Conservation (phyloP, 768 basidiomycete species). For the Nidula microcarpa region DNA sequence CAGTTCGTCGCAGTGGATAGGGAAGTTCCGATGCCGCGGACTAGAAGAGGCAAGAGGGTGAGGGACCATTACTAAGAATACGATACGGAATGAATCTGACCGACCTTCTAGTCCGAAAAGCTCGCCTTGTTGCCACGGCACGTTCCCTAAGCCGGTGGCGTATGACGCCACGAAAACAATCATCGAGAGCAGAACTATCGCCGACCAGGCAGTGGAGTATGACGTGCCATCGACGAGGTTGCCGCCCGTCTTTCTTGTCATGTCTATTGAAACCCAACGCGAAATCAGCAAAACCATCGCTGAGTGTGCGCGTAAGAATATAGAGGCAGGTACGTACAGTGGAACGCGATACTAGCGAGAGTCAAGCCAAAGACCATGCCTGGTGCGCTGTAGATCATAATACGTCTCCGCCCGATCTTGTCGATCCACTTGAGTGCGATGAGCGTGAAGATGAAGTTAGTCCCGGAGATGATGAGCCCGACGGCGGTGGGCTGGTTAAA, state of each 20-base stretch:
- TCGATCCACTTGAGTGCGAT: constrained; percentile 75
- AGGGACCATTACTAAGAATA: neutral
- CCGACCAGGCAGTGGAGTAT: constrained; percentile 62
- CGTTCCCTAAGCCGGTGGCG: constrained; percentile 74
- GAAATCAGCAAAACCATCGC: neutral
- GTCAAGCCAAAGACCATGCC: constrained; percentile 69
- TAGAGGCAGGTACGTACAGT: constrained; percentile 39
- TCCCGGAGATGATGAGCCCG: constrained; percentile 73
- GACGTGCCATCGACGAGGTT: constrained; percentile 53
- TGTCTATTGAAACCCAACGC: constrained; percentile 27
- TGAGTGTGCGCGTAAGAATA: neutral
- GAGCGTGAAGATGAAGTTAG: constrained; percentile 77
- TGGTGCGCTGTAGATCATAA: constrained; percentile 69
- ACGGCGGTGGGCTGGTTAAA: constrained; percentile 82
- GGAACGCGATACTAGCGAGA: constrained; percentile 63
- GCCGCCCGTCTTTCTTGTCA: constrained; percentile 61
- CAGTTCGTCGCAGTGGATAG: constrained; percentile 77
- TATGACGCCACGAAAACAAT: constrained; percentile 81
- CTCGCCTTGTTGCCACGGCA: constrained; percentile 88
- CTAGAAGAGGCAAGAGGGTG: constrained; percentile 20
- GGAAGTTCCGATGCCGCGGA: constrained; percentile 75
- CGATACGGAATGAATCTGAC: constrained; percentile 4
- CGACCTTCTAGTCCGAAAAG: constrained; percentile 73
- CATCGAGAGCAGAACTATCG: constrained; percentile 75
- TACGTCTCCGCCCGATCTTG: constrained; percentile 62